These are phyloP conservation scores for Pythium vanterpoolii DNA, from an alignment of 352 stramenopile genomes.

Conservation along the genomic window DNA sequence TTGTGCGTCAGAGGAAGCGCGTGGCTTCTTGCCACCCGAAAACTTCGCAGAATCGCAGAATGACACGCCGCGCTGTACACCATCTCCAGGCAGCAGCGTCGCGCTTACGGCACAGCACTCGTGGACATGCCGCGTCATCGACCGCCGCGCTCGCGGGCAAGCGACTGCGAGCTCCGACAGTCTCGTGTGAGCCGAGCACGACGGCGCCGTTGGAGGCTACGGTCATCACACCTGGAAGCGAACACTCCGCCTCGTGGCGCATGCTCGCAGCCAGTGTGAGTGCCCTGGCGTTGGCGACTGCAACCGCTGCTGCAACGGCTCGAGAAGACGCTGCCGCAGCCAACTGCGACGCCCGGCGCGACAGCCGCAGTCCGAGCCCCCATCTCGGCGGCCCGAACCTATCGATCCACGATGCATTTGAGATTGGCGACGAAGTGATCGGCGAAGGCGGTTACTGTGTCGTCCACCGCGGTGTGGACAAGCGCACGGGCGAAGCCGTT, in stretches of 20 bases:
- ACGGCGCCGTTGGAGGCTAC: neutral
- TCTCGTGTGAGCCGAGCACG: neutral
- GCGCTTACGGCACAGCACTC: neutral
- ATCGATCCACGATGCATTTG: slow-evolving; percentile 63
- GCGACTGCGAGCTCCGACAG: slow-evolving; percentile 7
- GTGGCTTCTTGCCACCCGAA: slow-evolving; percentile 9
- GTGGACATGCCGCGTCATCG: neutral
- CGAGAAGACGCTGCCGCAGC: neutral
- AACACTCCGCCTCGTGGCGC: slow-evolving; percentile 9
- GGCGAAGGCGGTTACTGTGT: slow-evolving; percentile 80
- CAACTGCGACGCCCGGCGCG: slow-evolving; percentile 1
- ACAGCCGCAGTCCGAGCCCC: slow-evolving; percentile 7
- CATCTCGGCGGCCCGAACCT: slow-evolving; percentile 10
- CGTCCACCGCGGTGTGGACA: slow-evolving; percentile 66
- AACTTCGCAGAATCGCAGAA: neutral
- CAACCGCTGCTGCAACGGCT: neutral
- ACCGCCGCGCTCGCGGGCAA: slow-evolving; percentile 3
- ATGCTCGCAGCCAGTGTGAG: slow-evolving; percentile 14
- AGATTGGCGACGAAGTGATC: slow-evolving; percentile 79
- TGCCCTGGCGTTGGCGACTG: slow-evolving; percentile 9
- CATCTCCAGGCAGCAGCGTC: slow-evolving; percentile 4
- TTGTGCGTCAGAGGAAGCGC: slow-evolving; percentile 6
- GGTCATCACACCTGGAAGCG: neutral
- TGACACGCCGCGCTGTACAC: slow-evolving; percentile 16
- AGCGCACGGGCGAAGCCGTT: slow-evolving; percentile 60